Base-by-base conservation (phyloP, 495 filamentous ascomycete genomes). In the Mytilinidion resinicola region DNA sequence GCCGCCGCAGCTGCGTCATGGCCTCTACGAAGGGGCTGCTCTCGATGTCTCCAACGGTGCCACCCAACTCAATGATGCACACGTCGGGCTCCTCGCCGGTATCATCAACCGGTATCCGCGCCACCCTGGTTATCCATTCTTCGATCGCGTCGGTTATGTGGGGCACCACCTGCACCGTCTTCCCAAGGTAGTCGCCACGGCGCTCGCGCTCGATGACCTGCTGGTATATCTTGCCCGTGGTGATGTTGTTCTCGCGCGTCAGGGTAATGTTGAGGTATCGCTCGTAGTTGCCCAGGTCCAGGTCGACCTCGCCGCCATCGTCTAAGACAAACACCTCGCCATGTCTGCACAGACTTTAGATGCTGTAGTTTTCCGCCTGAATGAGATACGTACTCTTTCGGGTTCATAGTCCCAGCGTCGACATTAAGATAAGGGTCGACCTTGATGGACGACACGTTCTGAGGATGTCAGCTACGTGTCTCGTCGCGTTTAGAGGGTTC, bases 281-380 rank as follows among this genome's bases (percentile, higher is more conserved):
- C 73, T 97, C 92, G 72, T 98, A 98, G 76, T 97, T 96, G 42
- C 93, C 93, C 17, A 98, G 81, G 71, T 98, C 93, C 10, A 98
- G 81, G 72, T 98, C 93, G 51, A 84, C 82, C 74, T 95, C 90
- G 54, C 85, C 88, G 49, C 87, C 86, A 65, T 90, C 87, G 68
- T 85, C 78, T 38, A 85, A 77, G 20, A 90, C 86, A 61, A 85
- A 91, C 53, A 84, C 81, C 68, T 90, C 87, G 37, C 87, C 87
- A 67, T 88, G 86, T 60, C 83, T 85, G 56, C 47, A 50, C 6
- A 17, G 10, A 19, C n/a, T 11, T 55, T 39, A 47, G 35, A 11
- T 30, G 10, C 42, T n/a, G 36, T 36, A 20, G 3, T 17, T 37
- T 34, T 9, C 21, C 43, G n/a, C 12, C 21, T 9, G 20, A 9